Evolutionary conservation across 495 filamentous ascomycete species (phyloP).

Genomic region (Copromyces sp.): DNA sequence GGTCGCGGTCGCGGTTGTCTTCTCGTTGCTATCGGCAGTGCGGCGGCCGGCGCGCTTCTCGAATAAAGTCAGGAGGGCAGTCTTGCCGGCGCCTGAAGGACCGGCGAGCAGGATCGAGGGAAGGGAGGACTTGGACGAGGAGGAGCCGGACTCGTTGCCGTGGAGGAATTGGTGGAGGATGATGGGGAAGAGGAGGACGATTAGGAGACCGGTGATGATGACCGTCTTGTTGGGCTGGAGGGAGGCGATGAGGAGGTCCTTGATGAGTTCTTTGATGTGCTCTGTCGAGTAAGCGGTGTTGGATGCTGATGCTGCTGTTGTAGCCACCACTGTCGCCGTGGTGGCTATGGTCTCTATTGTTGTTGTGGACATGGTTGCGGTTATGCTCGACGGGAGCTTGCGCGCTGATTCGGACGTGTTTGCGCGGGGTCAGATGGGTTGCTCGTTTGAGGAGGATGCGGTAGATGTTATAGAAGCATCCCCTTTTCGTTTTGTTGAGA

Average conservation of each 20-base stretch:
- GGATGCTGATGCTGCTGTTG: neutral
- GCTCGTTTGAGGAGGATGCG: neutral
- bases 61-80: constrained; percentile 65
- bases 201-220: constrained; percentile 53
- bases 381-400: neutral
- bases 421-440: neutral
- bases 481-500: neutral
- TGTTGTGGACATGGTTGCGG: neutral
- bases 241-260: constrained; percentile 30
- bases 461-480: neutral
- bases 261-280: constrained; percentile 11
- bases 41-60: constrained; percentile 29
- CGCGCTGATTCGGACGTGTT: neutral
- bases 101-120: constrained; percentile 81
- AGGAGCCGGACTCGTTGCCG: constrained; percentile 28
- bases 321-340: constrained; percentile 11
- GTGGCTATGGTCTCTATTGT: neutral
- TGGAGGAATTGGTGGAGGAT: constrained; percentile 63
- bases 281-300: constrained; percentile 1
- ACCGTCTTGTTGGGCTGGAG: constrained; percentile 43
- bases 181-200: constrained; percentile 65
- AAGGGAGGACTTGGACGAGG: constrained; percentile 52
- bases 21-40: neutral
- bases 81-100: constrained; percentile 80
- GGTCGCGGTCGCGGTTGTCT: neutral